Percentiles rank a stretch among this genome's conserved stretches.
phyloP scores from a whole-genome alignment of 176 grass and related monocot species.

The Avena eriantha region DNA sequence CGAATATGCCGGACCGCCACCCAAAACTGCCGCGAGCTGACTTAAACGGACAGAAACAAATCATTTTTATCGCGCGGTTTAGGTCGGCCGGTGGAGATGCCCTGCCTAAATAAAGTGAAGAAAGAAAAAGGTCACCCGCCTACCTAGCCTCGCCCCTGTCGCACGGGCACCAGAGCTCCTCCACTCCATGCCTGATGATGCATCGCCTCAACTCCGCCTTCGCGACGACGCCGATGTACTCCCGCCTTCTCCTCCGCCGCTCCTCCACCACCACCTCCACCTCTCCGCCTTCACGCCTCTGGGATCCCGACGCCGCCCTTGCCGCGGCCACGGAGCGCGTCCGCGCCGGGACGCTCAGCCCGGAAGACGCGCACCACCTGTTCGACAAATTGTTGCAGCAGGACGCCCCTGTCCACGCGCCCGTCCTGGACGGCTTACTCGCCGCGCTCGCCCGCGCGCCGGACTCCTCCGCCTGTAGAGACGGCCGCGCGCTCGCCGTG shows the following conservation, averaged over 20 bases:
- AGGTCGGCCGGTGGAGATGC: too few species aligned
- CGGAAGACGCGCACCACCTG: not conserved
- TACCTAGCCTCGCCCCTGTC: too few species aligned
- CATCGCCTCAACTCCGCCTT: not conserved
- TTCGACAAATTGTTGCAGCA: not conserved
- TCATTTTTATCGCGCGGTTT: too few species aligned
- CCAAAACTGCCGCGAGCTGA: too few species aligned
- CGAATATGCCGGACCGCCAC: too few species aligned
- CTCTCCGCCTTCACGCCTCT: not conserved
- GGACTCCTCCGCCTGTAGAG: not conserved
- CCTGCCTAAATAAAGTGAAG: too few species aligned
- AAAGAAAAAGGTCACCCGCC: not conserved
- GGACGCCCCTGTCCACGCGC: not conserved
- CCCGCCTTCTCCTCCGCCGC: not conserved
- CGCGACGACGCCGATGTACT: not conserved
- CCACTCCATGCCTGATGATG: not conserved
- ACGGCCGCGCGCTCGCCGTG: not conserved
- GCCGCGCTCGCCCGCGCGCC: not conserved
- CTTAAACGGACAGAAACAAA: too few species aligned
- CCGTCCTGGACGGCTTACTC: not conserved
- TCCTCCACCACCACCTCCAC: not conserved
- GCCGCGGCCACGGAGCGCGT: not conserved
- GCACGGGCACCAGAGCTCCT: too few species aligned
- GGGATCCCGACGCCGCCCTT: not conserved
- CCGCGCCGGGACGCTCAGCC: not conserved